Evolutionary conservation across 176 grass and related monocot genomes (phyloP).

Genomic region (Aegilops longissima): DNA sequence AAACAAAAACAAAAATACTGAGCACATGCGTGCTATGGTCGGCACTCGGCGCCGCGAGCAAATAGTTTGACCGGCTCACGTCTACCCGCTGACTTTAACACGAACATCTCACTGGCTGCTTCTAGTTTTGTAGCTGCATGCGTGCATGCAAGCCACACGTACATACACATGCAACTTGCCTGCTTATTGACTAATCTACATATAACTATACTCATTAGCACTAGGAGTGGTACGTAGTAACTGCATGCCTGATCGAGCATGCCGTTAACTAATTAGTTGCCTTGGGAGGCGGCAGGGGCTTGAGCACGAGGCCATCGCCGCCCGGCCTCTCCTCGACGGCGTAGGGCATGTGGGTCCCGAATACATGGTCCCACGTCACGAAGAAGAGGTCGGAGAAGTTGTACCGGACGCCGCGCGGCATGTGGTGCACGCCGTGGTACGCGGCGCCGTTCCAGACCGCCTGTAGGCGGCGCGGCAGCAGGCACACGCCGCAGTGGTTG

Average conservation of each 20-base stretch:
- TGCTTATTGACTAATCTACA: background rate
- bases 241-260: background rate
- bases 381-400: conserved; percentile 21
- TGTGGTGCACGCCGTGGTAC: conserved; percentile 12
- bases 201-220: background rate
- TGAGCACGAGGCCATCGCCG: background rate
- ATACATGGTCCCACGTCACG: conserved; percentile 15
- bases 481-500: conserved; percentile 3
- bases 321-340: background rate
- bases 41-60: background rate
- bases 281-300: background rate
- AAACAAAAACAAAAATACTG: too few relatives aligned
- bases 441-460: background rate
- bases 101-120: background rate
- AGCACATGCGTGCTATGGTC: background rate
- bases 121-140: background rate
- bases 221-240: background rate
- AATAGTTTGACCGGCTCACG: background rate
- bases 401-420: background rate
- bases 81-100: background rate
- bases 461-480: conserved; percentile 2
- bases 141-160: too few relatives aligned
- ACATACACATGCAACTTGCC: background rate
- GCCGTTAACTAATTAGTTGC: background rate
- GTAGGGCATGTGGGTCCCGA: conserved; percentile 27